Evolutionary conservation across 495 filamentous ascomycete species (phyloP), one percentile per base, ranked within the genome.

Genomic region (Copromyces sp.): DNA sequence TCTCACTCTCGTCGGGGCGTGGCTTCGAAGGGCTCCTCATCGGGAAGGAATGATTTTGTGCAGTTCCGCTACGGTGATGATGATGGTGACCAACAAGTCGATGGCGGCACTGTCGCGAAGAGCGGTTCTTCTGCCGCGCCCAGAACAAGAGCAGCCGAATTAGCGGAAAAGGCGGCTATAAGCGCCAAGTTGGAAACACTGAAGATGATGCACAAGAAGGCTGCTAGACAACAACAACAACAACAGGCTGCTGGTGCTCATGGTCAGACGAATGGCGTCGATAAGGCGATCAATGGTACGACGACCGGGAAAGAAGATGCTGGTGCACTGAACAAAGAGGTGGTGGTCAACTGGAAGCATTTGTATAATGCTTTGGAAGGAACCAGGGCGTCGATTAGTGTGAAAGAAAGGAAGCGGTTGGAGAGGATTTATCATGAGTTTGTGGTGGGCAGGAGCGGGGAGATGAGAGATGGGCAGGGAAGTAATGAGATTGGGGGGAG

Each of bases 381-480:
- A n/a, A 97, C 96, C 16, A 84, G 94, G 70, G 85, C 90, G n/a
- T 96, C 93, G 77, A 94, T 98, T 53, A 91, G 90, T 73, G 79
- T 82, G 3, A 84, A 91, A 38, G 95, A 99, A 83, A 86, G 90
- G 76, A 84, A 81, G 76, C 86, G 95, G 74, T 77, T 99, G 74
- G 86, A 87, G 77, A 86, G 84, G 7, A 97, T 99, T 72, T 99
- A 99, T 79, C 84, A 86, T 7, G 96, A 98, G 84, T 99, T 99
- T 84, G 88, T 97, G 5, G 90, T 90, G 8, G 94, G 93, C 9
- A 86, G 95, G 73, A 97, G 93, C 80, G 95, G 95, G 37, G 95
- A 98, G 80, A 93, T 99, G 93, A 92, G 88, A 47, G 94, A 89
- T 81, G 95, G 95, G 11, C 91, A 99, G 80, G 94, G 91, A 1